Percentiles rank a stretch among this genome's conserved stretches.
Conservation (phyloP, 441 rosid genomes). For the Erodium trifolium region DNA sequence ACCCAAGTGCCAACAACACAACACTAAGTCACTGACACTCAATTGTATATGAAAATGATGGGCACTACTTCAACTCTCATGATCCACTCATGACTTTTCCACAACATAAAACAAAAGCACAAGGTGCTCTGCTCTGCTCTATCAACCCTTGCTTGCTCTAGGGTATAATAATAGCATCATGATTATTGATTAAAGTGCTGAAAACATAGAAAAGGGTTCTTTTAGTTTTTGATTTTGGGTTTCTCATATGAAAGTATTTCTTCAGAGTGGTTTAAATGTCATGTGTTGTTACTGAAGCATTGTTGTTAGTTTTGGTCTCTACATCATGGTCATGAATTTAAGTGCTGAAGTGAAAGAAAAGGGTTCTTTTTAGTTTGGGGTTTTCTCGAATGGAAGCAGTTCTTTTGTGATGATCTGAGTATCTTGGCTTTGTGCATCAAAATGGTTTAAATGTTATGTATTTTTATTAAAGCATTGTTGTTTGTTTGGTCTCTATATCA, state of each 20-base stretch:
- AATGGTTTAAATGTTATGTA: conserved; percentile 3
- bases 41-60: conserved; percentile 4
- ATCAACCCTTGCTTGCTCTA: neutral
- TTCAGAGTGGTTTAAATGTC: neutral
- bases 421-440: no score
- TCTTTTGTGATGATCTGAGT: neutral
- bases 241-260: neutral
- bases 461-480: neutral
- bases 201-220: neutral
- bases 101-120: conserved; percentile 1
- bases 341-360: neutral
- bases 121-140: neutral
- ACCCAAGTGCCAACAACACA: neutral
- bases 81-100: conserved; percentile 2
- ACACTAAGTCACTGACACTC: conserved; percentile 2
- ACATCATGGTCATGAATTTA: conserved; percentile 11
- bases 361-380: neutral
- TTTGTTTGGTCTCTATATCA: conserved; percentile 14
- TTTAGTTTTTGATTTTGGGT: neutral
- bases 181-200: neutral
- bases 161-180: neutral
- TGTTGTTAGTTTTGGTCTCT: neutral
- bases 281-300: conserved; percentile 3
- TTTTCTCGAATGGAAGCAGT: neutral
- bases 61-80: conserved; percentile 4